Conservation (phyloP, 2,329 filamentous ascomycete genomes). For the Leptographium galeiforme region DNA sequence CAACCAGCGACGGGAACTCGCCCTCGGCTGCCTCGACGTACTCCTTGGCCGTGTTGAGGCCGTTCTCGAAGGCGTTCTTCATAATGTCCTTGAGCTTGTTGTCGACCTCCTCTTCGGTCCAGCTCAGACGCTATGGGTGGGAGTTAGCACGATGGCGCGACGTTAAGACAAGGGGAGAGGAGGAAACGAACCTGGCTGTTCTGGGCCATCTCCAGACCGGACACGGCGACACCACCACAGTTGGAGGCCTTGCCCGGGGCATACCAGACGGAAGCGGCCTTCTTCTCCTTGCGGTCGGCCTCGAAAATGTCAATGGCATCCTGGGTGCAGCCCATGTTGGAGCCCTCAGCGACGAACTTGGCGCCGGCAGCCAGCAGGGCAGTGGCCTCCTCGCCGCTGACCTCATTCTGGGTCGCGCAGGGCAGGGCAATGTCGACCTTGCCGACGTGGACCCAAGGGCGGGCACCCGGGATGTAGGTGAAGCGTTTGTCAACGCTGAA, state of each 20-base stretch:
- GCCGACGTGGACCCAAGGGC: constrained; percentile 84
- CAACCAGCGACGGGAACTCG: constrained; percentile 79
- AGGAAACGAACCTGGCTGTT: constrained; percentile 48
- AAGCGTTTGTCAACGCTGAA: constrained; percentile 53
- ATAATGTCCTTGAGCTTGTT: constrained; percentile 84
- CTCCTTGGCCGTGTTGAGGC: constrained; percentile 76
- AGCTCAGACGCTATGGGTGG: constrained; percentile 47
- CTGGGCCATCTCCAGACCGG: constrained; percentile 97
- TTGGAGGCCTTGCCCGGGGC: constrained; percentile 95
- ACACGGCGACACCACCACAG: constrained; percentile 93
- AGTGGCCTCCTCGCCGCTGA: constrained; percentile 80
- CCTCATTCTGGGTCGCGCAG: constrained; percentile 94
- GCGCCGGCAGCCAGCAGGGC: constrained; percentile 62
- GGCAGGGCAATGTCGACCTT: constrained; percentile 86
- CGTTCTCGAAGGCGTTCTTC: constrained; percentile 85
- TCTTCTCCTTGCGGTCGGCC: constrained; percentile 57
- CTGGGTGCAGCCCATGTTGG: constrained; percentile 98
- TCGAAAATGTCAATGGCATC: constrained; percentile 92
- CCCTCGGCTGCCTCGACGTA: constrained; percentile 69
- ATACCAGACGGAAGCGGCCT: constrained; percentile 69
- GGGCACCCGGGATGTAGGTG: constrained; percentile 75
- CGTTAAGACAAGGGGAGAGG: too few species aligned
- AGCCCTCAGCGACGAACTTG: constrained; percentile 86
- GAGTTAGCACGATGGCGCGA: too few species aligned
- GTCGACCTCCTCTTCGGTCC: constrained; percentile 86